Evolutionary conservation across 768 basidiomycete genomes (phyloP).

Genomic region (Dendrothele bispora): DNA sequence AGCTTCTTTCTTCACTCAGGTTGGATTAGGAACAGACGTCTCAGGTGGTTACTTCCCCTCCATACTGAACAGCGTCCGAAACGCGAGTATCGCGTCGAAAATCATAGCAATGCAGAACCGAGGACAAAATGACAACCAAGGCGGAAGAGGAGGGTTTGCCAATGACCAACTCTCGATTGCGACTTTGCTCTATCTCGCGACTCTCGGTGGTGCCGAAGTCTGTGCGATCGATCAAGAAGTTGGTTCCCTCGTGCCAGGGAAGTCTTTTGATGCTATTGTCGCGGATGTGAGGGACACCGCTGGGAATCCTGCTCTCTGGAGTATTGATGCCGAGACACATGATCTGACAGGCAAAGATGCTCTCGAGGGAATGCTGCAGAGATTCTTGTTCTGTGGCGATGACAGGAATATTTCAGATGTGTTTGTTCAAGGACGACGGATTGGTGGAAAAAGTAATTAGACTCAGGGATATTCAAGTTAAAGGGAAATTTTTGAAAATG

Average conservation of each 20-base stretch:
- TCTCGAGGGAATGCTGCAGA: conserved; percentile 68
- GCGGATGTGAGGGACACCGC: conserved; percentile 56
- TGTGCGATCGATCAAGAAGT: conserved; percentile 67
- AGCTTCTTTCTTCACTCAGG: too few relatives aligned
- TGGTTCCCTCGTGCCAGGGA: conserved; percentile 79
- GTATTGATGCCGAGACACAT: conserved; percentile 31
- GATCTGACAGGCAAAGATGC: conserved; percentile 31
- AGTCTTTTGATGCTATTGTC: conserved; percentile 87
- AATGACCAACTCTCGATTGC: conserved; percentile 69
- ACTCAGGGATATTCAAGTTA: neutral
- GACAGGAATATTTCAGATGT: conserved; percentile 81
- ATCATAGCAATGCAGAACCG: conserved; percentile 53
- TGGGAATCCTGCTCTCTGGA: conserved; percentile 61
- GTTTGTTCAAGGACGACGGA: conserved; percentile 76
- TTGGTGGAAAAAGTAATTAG: conserved; percentile 56
- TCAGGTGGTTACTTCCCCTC: conserved; percentile 87
- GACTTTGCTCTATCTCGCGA: conserved; percentile 86
- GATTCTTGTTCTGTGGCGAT: conserved; percentile 86
- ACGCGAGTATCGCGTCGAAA: conserved; percentile 82
- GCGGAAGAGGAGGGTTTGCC: conserved; percentile 35
- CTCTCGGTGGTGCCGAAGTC: conserved; percentile 85
- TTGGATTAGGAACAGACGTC: conserved; percentile 93
- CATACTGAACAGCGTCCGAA: conserved; percentile 72
- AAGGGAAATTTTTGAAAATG: too few relatives aligned
- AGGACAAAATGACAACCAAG: conserved; percentile 1